These are phyloP conservation scores for Phlegmacium glaucopus DNA, from an alignment of 768 basidiomycete species.

Conservation along the genomic window DNA sequence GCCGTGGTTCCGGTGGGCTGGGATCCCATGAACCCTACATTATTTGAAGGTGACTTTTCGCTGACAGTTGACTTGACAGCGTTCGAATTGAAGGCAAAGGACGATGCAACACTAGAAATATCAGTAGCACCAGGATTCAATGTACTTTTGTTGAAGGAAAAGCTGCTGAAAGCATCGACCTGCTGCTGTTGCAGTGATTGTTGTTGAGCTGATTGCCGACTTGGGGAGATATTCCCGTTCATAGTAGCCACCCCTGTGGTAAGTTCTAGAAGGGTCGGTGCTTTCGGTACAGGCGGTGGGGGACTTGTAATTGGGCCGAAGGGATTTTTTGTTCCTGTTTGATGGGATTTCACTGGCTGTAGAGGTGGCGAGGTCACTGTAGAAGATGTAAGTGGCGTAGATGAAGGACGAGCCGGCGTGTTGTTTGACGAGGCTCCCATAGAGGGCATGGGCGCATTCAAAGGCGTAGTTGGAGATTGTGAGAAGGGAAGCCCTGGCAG, in stretches of 20 bases:
- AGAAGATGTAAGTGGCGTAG: slow-evolving; percentile 60
- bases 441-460: slow-evolving; percentile 17
- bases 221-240: slow-evolving; percentile 8
- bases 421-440: slow-evolving; percentile 15
- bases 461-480: slow-evolving; percentile 11
- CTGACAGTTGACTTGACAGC: slow-evolving; percentile 25
- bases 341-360: slow-evolving; percentile 77
- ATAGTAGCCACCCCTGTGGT: slow-evolving; percentile 43
- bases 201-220: slow-evolving; percentile 9
- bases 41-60: slow-evolving; percentile 7
- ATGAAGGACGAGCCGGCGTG: slow-evolving; percentile 59
- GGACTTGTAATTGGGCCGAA: slow-evolving; percentile 74
- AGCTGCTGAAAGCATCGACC: slow-evolving; percentile 25
- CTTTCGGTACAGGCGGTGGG: slow-evolving; percentile 67
- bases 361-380: slow-evolving; percentile 40
- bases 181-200: slow-evolving; percentile 26
- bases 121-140: slow-evolving; percentile 46
- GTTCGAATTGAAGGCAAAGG: slow-evolving; percentile 47
- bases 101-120: slow-evolving; percentile 70
- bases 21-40: slow-evolving; percentile 17
- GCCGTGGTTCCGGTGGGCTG: slow-evolving; percentile 25
- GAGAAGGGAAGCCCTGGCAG: slow-evolving; percentile 4
- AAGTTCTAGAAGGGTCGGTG: slow-evolving; percentile 80
- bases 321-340: slow-evolving; percentile 94
- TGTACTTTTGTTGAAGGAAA: slow-evolving; percentile 38